Conservation (phyloP, 2,329 filamentous ascomycete genomes). For the Diaporthe vexans region DNA sequence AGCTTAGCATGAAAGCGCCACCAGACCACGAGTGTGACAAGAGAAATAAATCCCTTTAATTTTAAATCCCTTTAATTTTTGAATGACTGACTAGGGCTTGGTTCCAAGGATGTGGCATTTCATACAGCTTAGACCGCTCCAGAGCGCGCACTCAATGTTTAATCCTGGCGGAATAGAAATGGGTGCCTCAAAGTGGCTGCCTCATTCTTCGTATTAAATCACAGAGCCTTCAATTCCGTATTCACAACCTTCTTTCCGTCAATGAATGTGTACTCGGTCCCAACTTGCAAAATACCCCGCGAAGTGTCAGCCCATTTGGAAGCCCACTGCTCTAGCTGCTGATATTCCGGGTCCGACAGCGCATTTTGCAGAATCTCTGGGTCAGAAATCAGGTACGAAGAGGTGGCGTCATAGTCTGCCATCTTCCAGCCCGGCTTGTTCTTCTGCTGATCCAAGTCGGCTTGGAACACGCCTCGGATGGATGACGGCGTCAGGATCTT, state of each 20-base stretch:
- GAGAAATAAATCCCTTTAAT: background rate
- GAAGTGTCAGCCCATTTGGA: background rate
- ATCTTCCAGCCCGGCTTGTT: background rate
- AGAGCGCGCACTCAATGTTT: too few relatives aligned
- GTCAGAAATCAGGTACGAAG: background rate
- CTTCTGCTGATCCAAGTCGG: background rate
- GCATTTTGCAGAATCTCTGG: background rate
- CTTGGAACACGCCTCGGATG: background rate
- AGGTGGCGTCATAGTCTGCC: background rate
- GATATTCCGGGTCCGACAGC: background rate
- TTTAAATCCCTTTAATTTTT: background rate
- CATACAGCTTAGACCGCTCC: too few relatives aligned
- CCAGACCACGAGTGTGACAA: background rate
- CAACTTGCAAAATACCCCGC: background rate
- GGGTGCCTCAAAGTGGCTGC: too few relatives aligned
- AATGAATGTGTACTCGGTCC: background rate
- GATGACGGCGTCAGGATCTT: background rate
- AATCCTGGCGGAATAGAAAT: background rate
- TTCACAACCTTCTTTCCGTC: background rate
- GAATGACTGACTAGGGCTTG: too few relatives aligned
- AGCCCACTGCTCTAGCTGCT: background rate
- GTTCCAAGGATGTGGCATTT: too few relatives aligned
- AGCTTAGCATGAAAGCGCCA: background rate
- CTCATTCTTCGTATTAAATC: background rate
- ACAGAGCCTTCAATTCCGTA: background rate